phyloP scores from a whole-genome alignment of 345 rosid genomes.

The Eucalyptus curtisii region DNA sequence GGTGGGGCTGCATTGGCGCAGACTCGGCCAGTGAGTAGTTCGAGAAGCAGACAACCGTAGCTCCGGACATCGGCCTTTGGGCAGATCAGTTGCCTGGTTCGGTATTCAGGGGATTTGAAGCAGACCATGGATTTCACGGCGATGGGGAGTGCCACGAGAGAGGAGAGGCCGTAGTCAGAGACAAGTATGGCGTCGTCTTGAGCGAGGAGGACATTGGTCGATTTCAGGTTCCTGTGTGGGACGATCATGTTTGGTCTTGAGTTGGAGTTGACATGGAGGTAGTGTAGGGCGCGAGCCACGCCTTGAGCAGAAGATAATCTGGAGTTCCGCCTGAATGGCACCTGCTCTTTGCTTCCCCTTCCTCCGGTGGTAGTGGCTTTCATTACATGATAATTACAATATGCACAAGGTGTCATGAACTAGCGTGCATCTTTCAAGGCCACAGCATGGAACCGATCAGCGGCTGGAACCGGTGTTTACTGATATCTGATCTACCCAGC shows the following conservation, averaged over 20 bases:
- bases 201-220: conserved; percentile 35
- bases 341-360: background rate
- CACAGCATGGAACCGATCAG: background rate
- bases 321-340: conserved; percentile 31
- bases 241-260: background rate
- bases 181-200: conserved; percentile 20
- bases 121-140: conserved; percentile 23
- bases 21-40: conserved; percentile 34
- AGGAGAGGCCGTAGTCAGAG: conserved; percentile 27
- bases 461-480: background rate
- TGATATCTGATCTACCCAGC: background rate
- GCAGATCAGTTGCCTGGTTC: conserved; percentile 1
- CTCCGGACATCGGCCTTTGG: conserved; percentile 44
- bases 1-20: conserved; percentile 21
- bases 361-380: background rate
- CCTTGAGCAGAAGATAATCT: conserved; percentile 30
- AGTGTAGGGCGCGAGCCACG: conserved; percentile 31
- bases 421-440: background rate
- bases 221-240: conserved; percentile 50
- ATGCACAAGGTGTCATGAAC: background rate
- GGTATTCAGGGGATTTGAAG: conserved; percentile 38
- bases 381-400: background rate
- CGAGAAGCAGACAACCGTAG: conserved; percentile 31
- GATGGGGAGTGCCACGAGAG: conserved; percentile 22
- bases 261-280: conserved; percentile 24